These are phyloP conservation scores for Talaromyces marneffei DNA, from an alignment of 2,329 filamentous ascomycete species.

Conservation along the genomic window DNA sequence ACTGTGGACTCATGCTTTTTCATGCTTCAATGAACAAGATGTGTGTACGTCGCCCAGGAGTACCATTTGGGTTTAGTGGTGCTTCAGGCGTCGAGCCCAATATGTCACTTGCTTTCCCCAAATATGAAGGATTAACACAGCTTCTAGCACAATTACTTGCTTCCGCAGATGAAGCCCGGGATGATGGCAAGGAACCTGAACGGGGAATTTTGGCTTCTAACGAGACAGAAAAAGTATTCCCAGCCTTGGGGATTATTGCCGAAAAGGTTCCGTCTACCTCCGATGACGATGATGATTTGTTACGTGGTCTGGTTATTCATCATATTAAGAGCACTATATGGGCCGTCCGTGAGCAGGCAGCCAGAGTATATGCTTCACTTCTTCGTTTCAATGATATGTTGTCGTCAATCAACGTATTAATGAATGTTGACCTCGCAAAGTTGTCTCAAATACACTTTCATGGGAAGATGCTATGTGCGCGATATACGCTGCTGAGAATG, in stretches of 20 bases:
- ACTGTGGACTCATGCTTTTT: slow-evolving; percentile 85
- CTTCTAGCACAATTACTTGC: slow-evolving; percentile 33
- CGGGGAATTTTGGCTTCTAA: slow-evolving; percentile 22
- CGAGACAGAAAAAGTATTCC: slow-evolving; percentile 41
- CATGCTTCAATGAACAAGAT: slow-evolving; percentile 71
- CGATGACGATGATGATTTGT: slow-evolving; percentile 27
- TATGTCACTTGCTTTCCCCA: slow-evolving; percentile 35
- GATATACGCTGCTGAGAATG: slow-evolving; percentile 34
- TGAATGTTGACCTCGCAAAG: slow-evolving; percentile 16
- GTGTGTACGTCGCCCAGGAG: slow-evolving; percentile 36
- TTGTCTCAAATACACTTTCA: slow-evolving; percentile 35
- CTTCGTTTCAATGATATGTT: slow-evolving; percentile 30
- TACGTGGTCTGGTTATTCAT: slow-evolving; percentile 29
- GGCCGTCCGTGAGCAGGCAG: slow-evolving; percentile 44
- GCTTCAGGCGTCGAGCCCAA: slow-evolving; percentile 41
- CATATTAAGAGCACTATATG: slow-evolving; percentile 41
- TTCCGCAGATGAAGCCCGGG: slow-evolving; percentile 18
- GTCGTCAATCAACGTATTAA: slow-evolving; percentile 23
- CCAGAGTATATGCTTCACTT: slow-evolving; percentile 38
- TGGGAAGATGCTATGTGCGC: slow-evolving; percentile 36
- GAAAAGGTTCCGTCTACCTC: slow-evolving; percentile 36
- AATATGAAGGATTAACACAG: slow-evolving; percentile 35
- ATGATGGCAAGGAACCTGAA: slow-evolving; percentile 18
- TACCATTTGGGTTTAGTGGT: slow-evolving; percentile 45
- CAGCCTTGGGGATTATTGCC: slow-evolving; percentile 42